Base-by-base conservation (phyloP, 306 rosid genomes). In the Lablab purpureus region DNA sequence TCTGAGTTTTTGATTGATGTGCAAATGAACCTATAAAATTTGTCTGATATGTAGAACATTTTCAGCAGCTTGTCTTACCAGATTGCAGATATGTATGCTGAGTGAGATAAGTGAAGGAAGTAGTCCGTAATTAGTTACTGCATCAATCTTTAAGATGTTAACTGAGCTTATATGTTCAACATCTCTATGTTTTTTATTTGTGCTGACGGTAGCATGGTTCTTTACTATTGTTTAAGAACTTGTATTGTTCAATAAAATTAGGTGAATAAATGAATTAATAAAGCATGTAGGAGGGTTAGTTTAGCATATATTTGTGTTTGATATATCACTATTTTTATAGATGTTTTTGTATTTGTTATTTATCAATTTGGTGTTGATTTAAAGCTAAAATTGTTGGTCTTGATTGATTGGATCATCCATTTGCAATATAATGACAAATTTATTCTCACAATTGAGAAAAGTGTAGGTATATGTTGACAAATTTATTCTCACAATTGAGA, bases 1-100 rank as follows among this genome's bases (percentile, higher is more conserved):
- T 66, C n/a, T n/a, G n/a, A n/a, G n/a, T n/a, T n/a, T n/a, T n/a
- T 71, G 50, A 68, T 84, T 69, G 3, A 49, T 71, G 34, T 66
- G 64, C 18, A 41, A 60, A 60, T 65, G 52, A 52, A 64, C n/a
- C n/a, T 69, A 19, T 40, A 43, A 36, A 62, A 45, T 59, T 40
- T 27, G 37, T 59, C 22, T 59, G 14, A 11, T 58, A 58, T 58
- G 37, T 6, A 1, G 21, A 62, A 62, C 34, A 28, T 62, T 62
- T 34, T 75, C 17, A 47, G 78, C 10, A 59, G 21, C 43, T 51
- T 21, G 62, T 21, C 25, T 54, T 54, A 54, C 0, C 41, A 46
- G 71, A 47, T 40, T 78, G 49, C 40, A 28, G 60, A 37, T 54
- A 67, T 28, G 22, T 49, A 60, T 59, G 62, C 68, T 67, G 51